These are phyloP conservation scores for Coemansia sp. DNA, from an alignment of 192 early-diverging fungal genomes.

Conservation along the genomic window DNA sequence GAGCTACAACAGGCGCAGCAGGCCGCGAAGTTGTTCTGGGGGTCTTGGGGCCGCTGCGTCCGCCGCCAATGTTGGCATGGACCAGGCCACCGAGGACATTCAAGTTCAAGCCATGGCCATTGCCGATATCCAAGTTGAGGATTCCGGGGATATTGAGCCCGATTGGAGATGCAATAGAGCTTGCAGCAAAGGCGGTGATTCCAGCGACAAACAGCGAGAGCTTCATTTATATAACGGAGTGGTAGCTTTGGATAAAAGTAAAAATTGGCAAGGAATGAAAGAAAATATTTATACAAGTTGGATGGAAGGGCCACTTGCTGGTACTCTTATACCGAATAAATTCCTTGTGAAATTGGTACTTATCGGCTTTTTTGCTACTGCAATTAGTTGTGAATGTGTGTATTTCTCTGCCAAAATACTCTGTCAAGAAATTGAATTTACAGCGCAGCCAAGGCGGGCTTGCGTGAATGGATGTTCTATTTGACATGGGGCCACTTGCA, in stretches of 20 bases:
- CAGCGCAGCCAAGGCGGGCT: neutral
- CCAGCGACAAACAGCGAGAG: slow-evolving; percentile 1
- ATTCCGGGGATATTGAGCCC: slow-evolving; percentile 37
- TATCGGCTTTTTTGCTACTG: neutral
- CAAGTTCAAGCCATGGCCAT: slow-evolving; percentile 16
- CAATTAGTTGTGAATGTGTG: neutral
- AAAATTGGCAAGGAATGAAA: neutral
- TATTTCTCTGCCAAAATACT: neutral
- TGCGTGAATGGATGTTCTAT: slow-evolving; percentile 2
- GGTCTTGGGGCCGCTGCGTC: slow-evolving; percentile 1
- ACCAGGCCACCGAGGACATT: slow-evolving; percentile 39
- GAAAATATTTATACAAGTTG: neutral
- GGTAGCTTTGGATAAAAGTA: no score
- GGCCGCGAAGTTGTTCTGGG: neutral
- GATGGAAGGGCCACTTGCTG: neutral
- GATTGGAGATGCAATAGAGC: slow-evolving; percentile 8
- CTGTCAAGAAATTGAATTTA: neutral
- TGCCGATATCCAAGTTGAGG: slow-evolving; percentile 23
- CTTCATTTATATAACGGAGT: slow-evolving; percentile 10
- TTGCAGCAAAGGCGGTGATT: slow-evolving; percentile 1
- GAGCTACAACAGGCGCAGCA: neutral
- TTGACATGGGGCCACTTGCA: neutral
- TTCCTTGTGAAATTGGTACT: neutral
- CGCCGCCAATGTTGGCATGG: slow-evolving; percentile 24
- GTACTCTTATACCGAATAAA: neutral